Evolutionary conservation across 164 flowering plant species (phyloP), one percentile per base, ranked within the genome.

Genomic region (Cinnamomum micranthum): DNA sequence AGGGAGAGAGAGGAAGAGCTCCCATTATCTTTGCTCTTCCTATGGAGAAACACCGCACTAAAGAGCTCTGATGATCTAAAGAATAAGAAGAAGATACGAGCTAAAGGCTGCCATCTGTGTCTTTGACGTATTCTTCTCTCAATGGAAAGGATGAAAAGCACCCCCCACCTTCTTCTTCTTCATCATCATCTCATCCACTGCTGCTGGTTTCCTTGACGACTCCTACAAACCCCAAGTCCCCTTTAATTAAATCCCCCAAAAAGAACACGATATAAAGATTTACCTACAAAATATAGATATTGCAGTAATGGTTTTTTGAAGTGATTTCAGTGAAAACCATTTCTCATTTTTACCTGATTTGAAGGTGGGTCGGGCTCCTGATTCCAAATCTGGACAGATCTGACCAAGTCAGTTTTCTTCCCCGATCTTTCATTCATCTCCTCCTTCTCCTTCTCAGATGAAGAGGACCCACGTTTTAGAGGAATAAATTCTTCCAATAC

Each of bases 331-430:
- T 15, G 60, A 55, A 55, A 55, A 6, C 20, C 12, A 55, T 55
- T 20, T 15, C 60, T 20, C 35, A 55, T 15, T 31, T 35, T 23
- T 64, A 76, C 78, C 78, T 71, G 71, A 27, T 51, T 71, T 70
- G 72, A 62, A 10, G 87, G 79, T 70, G 84, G 88, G 82, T 89
- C 92, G 70, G 91, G 77, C 73, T 86, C 77, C 71, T 84, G 89
- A 77, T 86, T 93, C 97, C 95, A 90, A 1, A 93, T 65, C 79
- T 87, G 95, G 72, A 79, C 95, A 75, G 95, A 93, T 83, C 86
- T 89, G 70, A 93, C 85, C 97, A 95, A 92, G 65, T 92, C 92
- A 0, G 88, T 83, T 79, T 87, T 90, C 79, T 81, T 80, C 24
- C 6, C 76, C 2, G 73, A 60, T 68, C 81, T 83, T 3, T 82